phyloP scores from a whole-genome alignment of 2,329 filamentous ascomycete species.

The Fusarium tupiense region DNA sequence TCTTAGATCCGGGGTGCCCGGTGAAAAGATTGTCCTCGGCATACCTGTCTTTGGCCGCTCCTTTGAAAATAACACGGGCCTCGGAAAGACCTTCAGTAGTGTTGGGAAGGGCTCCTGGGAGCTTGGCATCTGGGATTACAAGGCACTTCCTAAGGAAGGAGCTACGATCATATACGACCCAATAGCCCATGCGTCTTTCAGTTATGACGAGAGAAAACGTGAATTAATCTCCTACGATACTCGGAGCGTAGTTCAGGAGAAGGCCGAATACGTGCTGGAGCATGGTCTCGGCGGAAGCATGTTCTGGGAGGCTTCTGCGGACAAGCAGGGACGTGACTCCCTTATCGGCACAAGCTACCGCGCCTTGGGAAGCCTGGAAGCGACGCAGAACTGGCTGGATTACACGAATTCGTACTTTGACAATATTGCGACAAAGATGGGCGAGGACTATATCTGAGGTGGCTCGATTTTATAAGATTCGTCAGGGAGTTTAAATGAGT shows the following conservation, averaged over 20 bases:
- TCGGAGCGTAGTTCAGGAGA: slow-evolving; percentile 12
- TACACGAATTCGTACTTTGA: slow-evolving; percentile 58
- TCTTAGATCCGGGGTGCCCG: slow-evolving; percentile 8
- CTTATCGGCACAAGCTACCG: slow-evolving; percentile 22
- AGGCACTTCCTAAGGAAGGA: slow-evolving; percentile 25
- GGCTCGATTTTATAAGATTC: background rate
- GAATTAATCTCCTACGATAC: slow-evolving; percentile 32
- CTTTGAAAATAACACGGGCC: slow-evolving; percentile 21
- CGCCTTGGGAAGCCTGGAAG: slow-evolving; percentile 12
- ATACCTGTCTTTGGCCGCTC: slow-evolving; percentile 34
- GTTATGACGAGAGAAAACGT: slow-evolving; percentile 21
- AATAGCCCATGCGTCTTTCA: slow-evolving; percentile 27
- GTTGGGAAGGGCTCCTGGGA: slow-evolving; percentile 29
- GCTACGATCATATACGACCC: slow-evolving; percentile 17
- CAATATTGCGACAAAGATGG: slow-evolving; percentile 54
- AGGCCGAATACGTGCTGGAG: slow-evolving; percentile 18
- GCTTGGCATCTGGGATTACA: slow-evolving; percentile 32
- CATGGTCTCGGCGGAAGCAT: slow-evolving; percentile 28
- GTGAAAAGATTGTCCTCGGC: slow-evolving; percentile 28
- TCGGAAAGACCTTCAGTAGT: slow-evolving; percentile 21
- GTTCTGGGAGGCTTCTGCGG: slow-evolving; percentile 34
- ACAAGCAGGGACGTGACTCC: slow-evolving; percentile 22
- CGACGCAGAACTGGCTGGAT: slow-evolving; percentile 23
- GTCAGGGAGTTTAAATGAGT: background rate
- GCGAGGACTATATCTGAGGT: background rate